Evolutionary conservation across 2,329 filamentous ascomycete genomes (phyloP).

Genomic region (Amauroascus niger): DNA sequence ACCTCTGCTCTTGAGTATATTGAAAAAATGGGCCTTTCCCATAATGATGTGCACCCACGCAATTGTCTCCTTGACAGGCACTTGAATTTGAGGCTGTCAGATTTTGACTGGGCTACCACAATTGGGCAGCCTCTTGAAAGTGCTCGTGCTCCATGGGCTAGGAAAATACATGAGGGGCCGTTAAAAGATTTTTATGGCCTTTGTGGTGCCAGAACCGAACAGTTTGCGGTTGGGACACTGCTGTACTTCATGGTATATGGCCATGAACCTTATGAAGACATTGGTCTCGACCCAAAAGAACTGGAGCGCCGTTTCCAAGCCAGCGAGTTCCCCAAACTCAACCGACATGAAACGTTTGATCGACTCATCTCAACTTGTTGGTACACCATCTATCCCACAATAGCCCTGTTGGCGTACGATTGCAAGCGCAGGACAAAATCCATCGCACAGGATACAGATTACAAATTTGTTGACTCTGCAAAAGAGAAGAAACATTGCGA

Average conservation of each 20-base stretch:
- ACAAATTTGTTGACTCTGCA: conserved; percentile 8
- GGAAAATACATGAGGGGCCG: conserved; percentile 13
- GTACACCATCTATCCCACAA: conserved; percentile 20
- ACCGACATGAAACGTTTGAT: conserved; percentile 17
- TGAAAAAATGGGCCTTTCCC: conserved; percentile 18
- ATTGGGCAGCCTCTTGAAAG: conserved; percentile 17
- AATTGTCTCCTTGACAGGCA: conserved; percentile 17
- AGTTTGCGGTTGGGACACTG: conserved; percentile 18
- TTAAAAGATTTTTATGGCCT: conserved; percentile 19
- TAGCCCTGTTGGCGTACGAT: conserved; percentile 18
- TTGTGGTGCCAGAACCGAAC: conserved; percentile 19
- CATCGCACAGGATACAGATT: conserved; percentile 10
- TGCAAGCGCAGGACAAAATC: conserved; percentile 18
- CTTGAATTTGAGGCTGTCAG: conserved; percentile 15
- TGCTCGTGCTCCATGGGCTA: conserved; percentile 15
- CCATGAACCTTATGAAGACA: conserved; percentile 16
- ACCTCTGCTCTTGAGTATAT: conserved; percentile 18
- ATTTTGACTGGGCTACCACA: conserved; percentile 17
- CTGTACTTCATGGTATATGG: conserved; percentile 22
- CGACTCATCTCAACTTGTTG: conserved; percentile 18
- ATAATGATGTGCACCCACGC: conserved; percentile 13
- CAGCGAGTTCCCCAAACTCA: conserved; percentile 18
- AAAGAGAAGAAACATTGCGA: conserved; percentile 10
- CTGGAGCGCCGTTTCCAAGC: conserved; percentile 15
- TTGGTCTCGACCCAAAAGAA: conserved; percentile 2